These are phyloP conservation scores for Pseudopediastrum boryanum DNA, from an alignment of 139 green algal genomes.

Conservation along the genomic window DNA sequence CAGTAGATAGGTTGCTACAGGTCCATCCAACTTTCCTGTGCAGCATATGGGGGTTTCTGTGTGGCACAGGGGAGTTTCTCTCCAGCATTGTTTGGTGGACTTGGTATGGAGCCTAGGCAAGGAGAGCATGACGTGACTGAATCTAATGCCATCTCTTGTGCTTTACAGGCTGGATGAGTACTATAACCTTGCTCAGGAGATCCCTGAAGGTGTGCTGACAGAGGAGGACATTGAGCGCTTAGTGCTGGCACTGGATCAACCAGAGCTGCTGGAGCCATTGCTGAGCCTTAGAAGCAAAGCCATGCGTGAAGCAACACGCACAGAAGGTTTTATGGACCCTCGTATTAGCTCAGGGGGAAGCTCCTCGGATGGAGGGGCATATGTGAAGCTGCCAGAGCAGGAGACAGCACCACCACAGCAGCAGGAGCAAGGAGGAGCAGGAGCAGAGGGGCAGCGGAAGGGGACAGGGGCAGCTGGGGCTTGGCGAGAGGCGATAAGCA, in stretches of 20 bases:
- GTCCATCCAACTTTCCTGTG: neutral
- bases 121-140: neutral
- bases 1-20: no score
- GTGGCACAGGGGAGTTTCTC: neutral
- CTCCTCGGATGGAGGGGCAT: slow-evolving; percentile 12
- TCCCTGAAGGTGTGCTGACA: slow-evolving; percentile 25
- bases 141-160: neutral
- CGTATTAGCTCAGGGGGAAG: no score
- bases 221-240: slow-evolving; percentile 22
- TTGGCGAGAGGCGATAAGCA: no score
- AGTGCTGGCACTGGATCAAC: slow-evolving; percentile 19
- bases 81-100: neutral
- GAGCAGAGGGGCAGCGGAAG: neutral
- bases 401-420: neutral
- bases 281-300: slow-evolving; percentile 16
- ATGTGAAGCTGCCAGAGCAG: slow-evolving; percentile 23
- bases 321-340: no score
- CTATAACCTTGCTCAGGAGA: neutral
- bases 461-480: no score
- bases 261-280: slow-evolving; percentile 21
- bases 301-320: neutral
- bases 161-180: slow-evolving; percentile 26
- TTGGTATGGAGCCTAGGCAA: neutral
- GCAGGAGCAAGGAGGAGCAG: neutral
- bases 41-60: neutral